Conservation (phyloP, 306 rosid genomes). For the Alnus rubra region DNA sequence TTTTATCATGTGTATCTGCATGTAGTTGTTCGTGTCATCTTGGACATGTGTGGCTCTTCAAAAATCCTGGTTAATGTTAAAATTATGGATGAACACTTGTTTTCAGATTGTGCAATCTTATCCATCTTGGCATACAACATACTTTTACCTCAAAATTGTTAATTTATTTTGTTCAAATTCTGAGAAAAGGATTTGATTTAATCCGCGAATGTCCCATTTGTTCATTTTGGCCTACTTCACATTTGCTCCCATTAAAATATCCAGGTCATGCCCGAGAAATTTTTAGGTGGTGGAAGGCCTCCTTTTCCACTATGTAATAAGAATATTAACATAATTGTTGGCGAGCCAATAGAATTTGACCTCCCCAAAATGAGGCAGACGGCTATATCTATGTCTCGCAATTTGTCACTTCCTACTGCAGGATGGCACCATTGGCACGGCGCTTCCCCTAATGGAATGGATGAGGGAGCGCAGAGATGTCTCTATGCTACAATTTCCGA, state of each 20-base stretch:
- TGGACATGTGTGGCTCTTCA: neutral
- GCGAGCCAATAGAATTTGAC: constrained; percentile 81
- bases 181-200: constrained; percentile 3
- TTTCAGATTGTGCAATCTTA: neutral
- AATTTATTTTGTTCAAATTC: neutral
- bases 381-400: constrained; percentile 54
- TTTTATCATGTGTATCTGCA: neutral
- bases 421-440: constrained; percentile 88
- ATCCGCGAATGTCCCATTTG: constrained; percentile 10
- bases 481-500: constrained; percentile 68
- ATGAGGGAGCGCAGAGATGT: constrained; percentile 77
- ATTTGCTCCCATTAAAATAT: constrained; percentile 28
- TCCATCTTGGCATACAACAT: neutral
- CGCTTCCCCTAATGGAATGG: constrained; percentile 47
- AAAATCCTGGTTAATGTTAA: neutral
- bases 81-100: neutral
- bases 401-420: constrained; percentile 35
- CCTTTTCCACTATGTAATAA: constrained; percentile 71
- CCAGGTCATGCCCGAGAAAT: constrained; percentile 91
- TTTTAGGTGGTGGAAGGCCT: constrained; percentile 69
- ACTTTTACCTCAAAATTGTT: neutral
- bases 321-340: constrained; percentile 64
- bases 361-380: constrained; percentile 59
- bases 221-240: constrained; percentile 33
- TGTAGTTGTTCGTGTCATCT: neutral